These are phyloP conservation scores for Fusarium haematococcum DNA, from an alignment of 2,329 filamentous ascomycete genomes.

Conservation along the genomic window DNA sequence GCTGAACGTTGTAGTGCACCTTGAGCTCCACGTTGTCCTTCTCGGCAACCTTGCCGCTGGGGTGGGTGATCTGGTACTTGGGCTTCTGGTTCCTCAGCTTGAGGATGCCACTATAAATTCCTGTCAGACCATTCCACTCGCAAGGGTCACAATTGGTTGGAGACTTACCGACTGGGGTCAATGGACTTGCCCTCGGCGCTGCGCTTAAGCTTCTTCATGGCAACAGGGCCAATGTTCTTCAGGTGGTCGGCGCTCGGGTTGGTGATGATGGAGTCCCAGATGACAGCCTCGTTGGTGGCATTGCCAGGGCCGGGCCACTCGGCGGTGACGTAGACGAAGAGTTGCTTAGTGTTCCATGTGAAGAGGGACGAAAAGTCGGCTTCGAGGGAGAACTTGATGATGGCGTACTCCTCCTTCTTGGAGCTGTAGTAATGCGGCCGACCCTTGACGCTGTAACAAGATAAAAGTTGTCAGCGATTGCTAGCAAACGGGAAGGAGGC, in stretches of 20 bases:
- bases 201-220: constrained; percentile 71
- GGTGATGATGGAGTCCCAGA: constrained; percentile 97
- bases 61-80: constrained; percentile 98
- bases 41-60: constrained; percentile 80
- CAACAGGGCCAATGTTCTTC: constrained; percentile 68
- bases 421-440: constrained; percentile 95
- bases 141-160: background rate
- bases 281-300: constrained; percentile 78
- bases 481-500: constrained; percentile 3
- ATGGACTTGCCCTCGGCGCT: constrained; percentile 70
- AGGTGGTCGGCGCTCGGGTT: constrained; percentile 74
- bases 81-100: constrained; percentile 86
- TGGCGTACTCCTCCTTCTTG: constrained; percentile 95
- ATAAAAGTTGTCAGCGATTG: constrained; percentile 4
- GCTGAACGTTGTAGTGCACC: constrained; percentile 96
- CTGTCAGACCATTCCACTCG: constrained; percentile 11
- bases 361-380: constrained; percentile 92
- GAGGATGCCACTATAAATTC: constrained; percentile 71
- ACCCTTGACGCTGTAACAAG: constrained; percentile 77
- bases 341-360: constrained; percentile 99
- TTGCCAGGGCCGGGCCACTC: constrained; percentile 65
- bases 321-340: constrained; percentile 96
- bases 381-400: constrained; percentile 92
- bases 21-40: constrained; percentile 80
- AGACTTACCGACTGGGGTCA: constrained; percentile 65